Base-by-base conservation (phyloP, 768 basidiomycete genomes). In the Ephemerocybe angulata region DNA sequence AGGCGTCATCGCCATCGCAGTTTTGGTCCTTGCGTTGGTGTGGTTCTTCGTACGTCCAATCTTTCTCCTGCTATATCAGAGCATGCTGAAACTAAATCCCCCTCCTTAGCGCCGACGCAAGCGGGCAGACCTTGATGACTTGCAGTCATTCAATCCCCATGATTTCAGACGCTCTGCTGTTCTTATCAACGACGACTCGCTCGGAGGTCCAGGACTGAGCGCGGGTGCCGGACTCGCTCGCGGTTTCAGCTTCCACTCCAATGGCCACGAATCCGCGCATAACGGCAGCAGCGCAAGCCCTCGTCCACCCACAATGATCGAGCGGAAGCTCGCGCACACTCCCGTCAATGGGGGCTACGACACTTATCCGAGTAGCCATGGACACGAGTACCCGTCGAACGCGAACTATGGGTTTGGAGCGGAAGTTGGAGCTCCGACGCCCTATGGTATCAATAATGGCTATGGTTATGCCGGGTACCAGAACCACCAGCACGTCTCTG, bases 111-210 rank as follows among this genome's bases (percentile, higher is more conserved):
- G 78, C 77, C 35, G 71, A 70, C 70, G 74, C 46, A 71, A 72
- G 59, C 72, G 70, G 19, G 67, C 73, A n/a, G 71, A 72, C 25
- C 44, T 48, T 0, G 76, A 77, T 25, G 52, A 50, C 13, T 8
- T 35, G 8, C 63, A 67, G 44, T 68, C 63, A 19, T 90, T 87
- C 67, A 76, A 82, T 57, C 68, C 84, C 1, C 66, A 70, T 41
- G 77, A 77, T 10, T 87, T 87, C 76, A 79, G 81, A 50, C 82
- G 84, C 50, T 88, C 87, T 13, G 81, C 79, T n/a, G 64, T 84
- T 15, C 66, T 87, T 22, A 70, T 84, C 46, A 28, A 48, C 12
- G 22, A 72, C 82, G 44, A 85, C 86, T 59, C 76, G 79, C n/a
- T 72, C 70, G 25, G 71, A 71, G 4, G 72, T 72, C 42, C 70